Percentiles rank a stretch among this genome's conserved stretches.
Conservation (phyloP, 2,329 filamentous ascomycete genomes). For the Alternaria infectoria region DNA sequence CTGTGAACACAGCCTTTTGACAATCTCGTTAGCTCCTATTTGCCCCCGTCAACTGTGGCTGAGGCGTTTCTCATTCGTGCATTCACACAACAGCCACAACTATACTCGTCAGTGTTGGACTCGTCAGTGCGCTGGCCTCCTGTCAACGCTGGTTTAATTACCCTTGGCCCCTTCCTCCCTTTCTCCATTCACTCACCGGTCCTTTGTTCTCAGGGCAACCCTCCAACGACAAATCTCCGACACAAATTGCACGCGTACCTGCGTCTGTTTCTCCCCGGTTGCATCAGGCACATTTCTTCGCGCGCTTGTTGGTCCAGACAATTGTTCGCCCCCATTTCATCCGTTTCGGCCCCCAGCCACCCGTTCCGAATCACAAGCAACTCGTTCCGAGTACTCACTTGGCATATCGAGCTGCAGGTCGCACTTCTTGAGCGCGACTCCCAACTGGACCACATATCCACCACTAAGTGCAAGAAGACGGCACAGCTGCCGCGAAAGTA, state of each 20-base stretch:
- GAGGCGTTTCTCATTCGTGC: conserved; percentile 3
- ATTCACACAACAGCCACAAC: conserved; percentile 7
- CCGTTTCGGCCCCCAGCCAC: conserved; percentile 16
- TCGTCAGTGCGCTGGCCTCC: conserved; percentile 2
- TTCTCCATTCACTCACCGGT: conserved; percentile 12
- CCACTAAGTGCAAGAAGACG: conserved; percentile 15
- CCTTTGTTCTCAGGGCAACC: neutral
- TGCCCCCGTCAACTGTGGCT: conserved; percentile 6
- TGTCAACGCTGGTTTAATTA: conserved; percentile 20
- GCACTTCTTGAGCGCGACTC: conserved; percentile 1
- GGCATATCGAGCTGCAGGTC: neutral
- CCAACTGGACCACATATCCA: neutral
- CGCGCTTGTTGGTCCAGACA: conserved; percentile 22
- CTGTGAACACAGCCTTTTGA: conserved; percentile 3
- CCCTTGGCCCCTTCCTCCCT: conserved; percentile 12
- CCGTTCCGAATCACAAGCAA: conserved; percentile 10
- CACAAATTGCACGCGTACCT: conserved; percentile 1
- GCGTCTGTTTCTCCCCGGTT: conserved; percentile 7
- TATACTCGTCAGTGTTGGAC: conserved; percentile 3
- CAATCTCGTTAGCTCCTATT: neutral
- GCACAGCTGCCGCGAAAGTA: conserved; percentile 21
- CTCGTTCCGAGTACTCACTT: neutral
- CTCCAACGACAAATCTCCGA: conserved; percentile 5
- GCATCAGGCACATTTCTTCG: conserved; percentile 1
- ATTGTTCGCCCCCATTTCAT: conserved; percentile 5